A percentile compares a stretch with the other conserved stretches of the same genome.
These are phyloP conservation scores for Calonectria naviculata DNA, from an alignment of 2,329 filamentous ascomycete species.

Conservation along the genomic window DNA sequence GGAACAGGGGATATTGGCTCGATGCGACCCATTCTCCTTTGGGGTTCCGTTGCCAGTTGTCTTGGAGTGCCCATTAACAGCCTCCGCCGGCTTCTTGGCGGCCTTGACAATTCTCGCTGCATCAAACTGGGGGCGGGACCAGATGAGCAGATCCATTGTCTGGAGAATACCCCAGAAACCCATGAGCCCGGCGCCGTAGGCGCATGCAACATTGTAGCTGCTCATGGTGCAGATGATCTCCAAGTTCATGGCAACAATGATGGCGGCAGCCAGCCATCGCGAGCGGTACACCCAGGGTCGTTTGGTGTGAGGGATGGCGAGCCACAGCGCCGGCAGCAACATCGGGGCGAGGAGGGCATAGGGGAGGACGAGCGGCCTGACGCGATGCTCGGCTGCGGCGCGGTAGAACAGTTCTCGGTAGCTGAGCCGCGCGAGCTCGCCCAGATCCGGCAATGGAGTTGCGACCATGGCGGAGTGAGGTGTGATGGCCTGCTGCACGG, in stretches of 20 bases:
- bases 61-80: neutral
- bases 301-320: constrained; percentile 64
- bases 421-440: constrained; percentile 40
- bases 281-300: constrained; percentile 62
- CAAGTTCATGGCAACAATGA: constrained; percentile 56
- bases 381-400: constrained; percentile 51
- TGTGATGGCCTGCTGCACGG: neutral
- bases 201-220: constrained; percentile 62
- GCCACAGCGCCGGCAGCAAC: constrained; percentile 64
- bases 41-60: neutral
- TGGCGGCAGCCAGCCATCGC: constrained; percentile 60
- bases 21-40: constrained; percentile 25
- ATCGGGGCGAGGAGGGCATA: constrained; percentile 60
- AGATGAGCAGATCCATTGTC: constrained; percentile 61
- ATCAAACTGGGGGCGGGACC: constrained; percentile 66
- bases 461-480: constrained; percentile 14
- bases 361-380: constrained; percentile 63
- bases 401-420: constrained; percentile 52
- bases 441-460: constrained; percentile 31
- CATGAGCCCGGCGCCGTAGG: constrained; percentile 63
- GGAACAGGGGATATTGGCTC: neutral
- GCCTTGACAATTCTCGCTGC: constrained; percentile 60
- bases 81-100: constrained; percentile 18
- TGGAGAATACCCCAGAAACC: constrained; percentile 63
- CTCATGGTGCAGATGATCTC: constrained; percentile 54